Conservation (phyloP, 2,329 filamentous ascomycete genomes). For the Claviceps sp. region DNA sequence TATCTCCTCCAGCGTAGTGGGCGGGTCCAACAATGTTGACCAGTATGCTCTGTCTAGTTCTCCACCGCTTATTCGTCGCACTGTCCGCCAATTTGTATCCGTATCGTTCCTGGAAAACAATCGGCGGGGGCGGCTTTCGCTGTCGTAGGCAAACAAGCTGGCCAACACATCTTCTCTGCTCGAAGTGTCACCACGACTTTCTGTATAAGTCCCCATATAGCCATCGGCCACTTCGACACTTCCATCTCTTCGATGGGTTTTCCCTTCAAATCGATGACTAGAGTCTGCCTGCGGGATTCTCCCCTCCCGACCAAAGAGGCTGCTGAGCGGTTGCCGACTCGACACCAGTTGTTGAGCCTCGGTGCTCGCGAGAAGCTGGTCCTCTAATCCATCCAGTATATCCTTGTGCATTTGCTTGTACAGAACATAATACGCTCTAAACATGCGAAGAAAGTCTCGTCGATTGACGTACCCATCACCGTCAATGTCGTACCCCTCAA, state of each 20-base stretch:
- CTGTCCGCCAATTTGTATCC: conserved; percentile 23
- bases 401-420: conserved; percentile 84
- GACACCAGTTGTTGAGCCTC: conserved; percentile 66
- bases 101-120: conserved; percentile 18
- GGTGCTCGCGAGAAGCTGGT: conserved; percentile 62
- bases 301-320: conserved; percentile 59
- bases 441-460: conserved; percentile 80
- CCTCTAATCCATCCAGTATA: conserved; percentile 63
- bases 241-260: conserved; percentile 47
- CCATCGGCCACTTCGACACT: conserved; percentile 51
- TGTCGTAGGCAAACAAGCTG: conserved; percentile 32
- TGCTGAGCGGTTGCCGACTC: conserved; percentile 62
- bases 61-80: conserved; percentile 17
- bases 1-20: conserved; percentile 29
- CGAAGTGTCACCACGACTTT: conserved; percentile 46
- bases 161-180: conserved; percentile 48
- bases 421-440: conserved; percentile 81
- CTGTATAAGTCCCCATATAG: conserved; percentile 40
- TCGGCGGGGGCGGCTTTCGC: conserved; percentile 16
- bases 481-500: conserved; percentile 85
- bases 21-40: conserved; percentile 32
- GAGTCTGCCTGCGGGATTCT: conserved; percentile 50
- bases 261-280: conserved; percentile 47
- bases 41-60: conserved; percentile 27
- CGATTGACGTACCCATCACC: conserved; percentile 74